A percentile compares a stretch with the other conserved stretches of the same genome.
These are phyloP conservation scores for Pontederia paniculata DNA, from an alignment of 176 grass and related monocot genomes.

Conservation along the genomic window DNA sequence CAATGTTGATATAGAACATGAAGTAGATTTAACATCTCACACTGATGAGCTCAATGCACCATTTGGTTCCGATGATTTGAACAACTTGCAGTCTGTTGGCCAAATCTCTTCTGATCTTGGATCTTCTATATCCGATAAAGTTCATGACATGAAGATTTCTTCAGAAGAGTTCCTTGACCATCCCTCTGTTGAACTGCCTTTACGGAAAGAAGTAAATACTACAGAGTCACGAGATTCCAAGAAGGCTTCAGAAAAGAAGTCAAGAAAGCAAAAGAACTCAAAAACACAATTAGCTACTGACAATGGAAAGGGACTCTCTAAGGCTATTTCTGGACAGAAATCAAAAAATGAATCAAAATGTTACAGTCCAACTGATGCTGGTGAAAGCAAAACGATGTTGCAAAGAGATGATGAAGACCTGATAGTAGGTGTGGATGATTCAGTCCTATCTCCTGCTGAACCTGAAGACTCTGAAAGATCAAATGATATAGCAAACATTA, in stretches of 20 bases:
- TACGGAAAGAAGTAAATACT: slow-evolving; percentile 29
- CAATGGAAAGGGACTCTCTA: slow-evolving; percentile 42
- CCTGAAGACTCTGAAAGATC: slow-evolving; percentile 17
- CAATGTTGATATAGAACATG: neutral
- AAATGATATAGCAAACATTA: slow-evolving; percentile 20
- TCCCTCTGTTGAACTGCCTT: slow-evolving; percentile 9
- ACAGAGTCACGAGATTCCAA: slow-evolving; percentile 45
- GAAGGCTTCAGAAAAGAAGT: slow-evolving; percentile 81
- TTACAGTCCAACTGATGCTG: slow-evolving; percentile 28
- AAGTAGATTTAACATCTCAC: slow-evolving; percentile 15
- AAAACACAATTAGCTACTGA: slow-evolving; percentile 40
- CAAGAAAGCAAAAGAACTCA: slow-evolving; percentile 64
- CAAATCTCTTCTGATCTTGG: slow-evolving; percentile 18
- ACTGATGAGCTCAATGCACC: slow-evolving; percentile 2
- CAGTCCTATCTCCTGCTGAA: slow-evolving; percentile 12
- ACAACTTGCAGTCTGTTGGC: slow-evolving; percentile 6
- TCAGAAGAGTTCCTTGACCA: slow-evolving; percentile 18
- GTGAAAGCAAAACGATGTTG: slow-evolving; percentile 34
- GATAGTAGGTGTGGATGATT: slow-evolving; percentile 15
- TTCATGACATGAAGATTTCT: slow-evolving; percentile 35
- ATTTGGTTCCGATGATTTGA: slow-evolving; percentile 19
- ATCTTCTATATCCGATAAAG: slow-evolving; percentile 24
- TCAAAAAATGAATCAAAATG: slow-evolving; percentile 34
- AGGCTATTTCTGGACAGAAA: slow-evolving; percentile 26
- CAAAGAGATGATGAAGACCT: slow-evolving; percentile 34